Evolutionary conservation across 129 eudicot genomes (phyloP), one percentile per base, ranked within the genome.

Genomic region (Flaveria trinervia): DNA sequence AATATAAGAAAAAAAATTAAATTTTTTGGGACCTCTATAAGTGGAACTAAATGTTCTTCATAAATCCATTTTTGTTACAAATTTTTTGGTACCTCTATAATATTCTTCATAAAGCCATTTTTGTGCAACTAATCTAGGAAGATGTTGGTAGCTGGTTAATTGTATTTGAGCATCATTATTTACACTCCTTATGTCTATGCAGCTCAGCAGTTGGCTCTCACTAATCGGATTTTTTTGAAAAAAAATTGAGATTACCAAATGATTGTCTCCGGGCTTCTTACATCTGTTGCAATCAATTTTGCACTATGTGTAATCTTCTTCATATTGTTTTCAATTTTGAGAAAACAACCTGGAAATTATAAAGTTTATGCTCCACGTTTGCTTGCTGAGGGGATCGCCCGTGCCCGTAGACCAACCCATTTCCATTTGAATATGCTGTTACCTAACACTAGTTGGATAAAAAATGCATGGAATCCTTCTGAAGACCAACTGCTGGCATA

Each of bases 231-330:
- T 60, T 75, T 65, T 44, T 62, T 59, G 18, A 44, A 56, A 41
- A 25, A 81, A 52, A 14, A 30, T 67, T 60, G 25, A 33, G 65
- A 67, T 15, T 76, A 65, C 68, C 66, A 70, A 65, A 90, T 90
- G 96, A 83, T 83, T 81, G 84, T 90, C 66, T 83, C 92, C 51
- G 96, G 92, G 22, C 96, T 90, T 71, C 71, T 87, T 23, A 80
- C 92, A 25, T 90, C 96, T 28, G 96, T 84, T 6, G 89, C 84
- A 67, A 87, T 90, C 73, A 90, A 90, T 72, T 67, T 81, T 33
- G 82, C 82, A 23, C 85, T 90, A 49, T 90, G 96, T 82, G 60
- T 75, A 23, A 77, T 87, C 68, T 80, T 85, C 77, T 87, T 87
- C 84, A 49, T 67, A 33, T 76, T 90, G 70, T 90, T 85, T 78